Conservation (phyloP, 148 eudicot species). For the Camellia sinensis region DNA sequence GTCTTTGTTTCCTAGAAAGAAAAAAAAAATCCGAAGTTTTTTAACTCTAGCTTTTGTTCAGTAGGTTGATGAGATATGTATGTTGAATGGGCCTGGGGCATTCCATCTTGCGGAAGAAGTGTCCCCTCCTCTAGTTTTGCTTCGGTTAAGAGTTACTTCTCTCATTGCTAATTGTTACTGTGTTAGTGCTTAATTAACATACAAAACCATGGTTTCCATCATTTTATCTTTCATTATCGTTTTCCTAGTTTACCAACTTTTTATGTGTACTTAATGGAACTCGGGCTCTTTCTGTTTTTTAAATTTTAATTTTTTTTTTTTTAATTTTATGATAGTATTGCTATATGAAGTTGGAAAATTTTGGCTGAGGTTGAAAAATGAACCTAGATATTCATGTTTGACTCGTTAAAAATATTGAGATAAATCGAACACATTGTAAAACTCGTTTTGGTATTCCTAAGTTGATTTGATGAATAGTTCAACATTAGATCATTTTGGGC, state of each 20-base stretch:
- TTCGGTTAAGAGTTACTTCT: constrained; percentile 10
- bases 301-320: no score
- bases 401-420: no score
- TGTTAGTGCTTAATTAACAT: background rate
- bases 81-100: constrained; percentile 9
- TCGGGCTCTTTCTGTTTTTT: no score
- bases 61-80: constrained; percentile 5
- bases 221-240: background rate
- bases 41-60: background rate
- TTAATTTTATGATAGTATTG: no score
- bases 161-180: constrained; percentile 8
- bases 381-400: no score
- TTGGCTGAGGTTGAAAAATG: no score
- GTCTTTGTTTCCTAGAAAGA: background rate
- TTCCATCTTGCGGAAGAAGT: constrained; percentile 15
- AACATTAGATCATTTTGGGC: no score
- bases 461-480: no score
- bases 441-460: no score
- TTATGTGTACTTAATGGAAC: background rate
- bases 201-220: background rate
- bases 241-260: background rate
- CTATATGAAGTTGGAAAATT: no score
- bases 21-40: background rate
- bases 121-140: constrained; percentile 16
- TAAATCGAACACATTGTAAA: no score